These are phyloP conservation scores for Pseudocercospora vitis DNA, from an alignment of 2,329 filamentous ascomycete genomes.

Conservation along the genomic window DNA sequence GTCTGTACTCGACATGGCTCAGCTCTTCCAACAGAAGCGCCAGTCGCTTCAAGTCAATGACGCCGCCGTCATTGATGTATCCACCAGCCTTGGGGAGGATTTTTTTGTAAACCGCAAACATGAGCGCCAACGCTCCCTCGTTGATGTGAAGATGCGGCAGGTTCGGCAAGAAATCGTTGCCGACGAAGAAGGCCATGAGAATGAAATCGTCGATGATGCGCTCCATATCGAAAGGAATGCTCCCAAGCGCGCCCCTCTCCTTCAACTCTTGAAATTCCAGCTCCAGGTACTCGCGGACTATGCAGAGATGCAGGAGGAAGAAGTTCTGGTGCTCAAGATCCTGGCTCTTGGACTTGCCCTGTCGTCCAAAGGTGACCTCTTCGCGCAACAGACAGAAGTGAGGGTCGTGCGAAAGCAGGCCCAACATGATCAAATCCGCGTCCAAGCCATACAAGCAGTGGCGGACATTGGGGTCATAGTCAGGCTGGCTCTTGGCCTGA, in stretches of 20 bases:
- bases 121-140: slow-evolving; percentile 90
- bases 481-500: slow-evolving; percentile 90
- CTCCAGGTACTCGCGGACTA: slow-evolving; percentile 95
- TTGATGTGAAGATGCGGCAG: slow-evolving; percentile 96
- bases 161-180: slow-evolving; percentile 98
- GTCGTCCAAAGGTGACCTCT: slow-evolving; percentile 93
- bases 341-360: slow-evolving; percentile 84
- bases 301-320: slow-evolving; percentile 93
- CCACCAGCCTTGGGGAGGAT: slow-evolving; percentile 83
- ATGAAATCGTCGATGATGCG: slow-evolving; percentile 98
- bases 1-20: slow-evolving; percentile 83
- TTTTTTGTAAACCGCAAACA: slow-evolving; percentile 96
- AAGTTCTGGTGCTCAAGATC: slow-evolving; percentile 99
- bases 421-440: slow-evolving; percentile 97
- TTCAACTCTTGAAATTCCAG: slow-evolving; percentile 94
- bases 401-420: slow-evolving; percentile 92
- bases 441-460: slow-evolving; percentile 97
- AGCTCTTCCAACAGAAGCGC: slow-evolving; percentile 77
- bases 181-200: slow-evolving; percentile 98
- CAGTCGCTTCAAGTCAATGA: slow-evolving; percentile 82
- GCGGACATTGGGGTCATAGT: slow-evolving; percentile 88
- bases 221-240: slow-evolving; percentile 88
- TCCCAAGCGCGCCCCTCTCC: slow-evolving; percentile 63
- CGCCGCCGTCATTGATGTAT: slow-evolving; percentile 93
- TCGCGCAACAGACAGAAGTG: slow-evolving; percentile 97